Evolutionary conservation across 441 rosid species (phyloP), one percentile per base, ranked within the genome.

Genomic region (Arabidopsis lyrata): DNA sequence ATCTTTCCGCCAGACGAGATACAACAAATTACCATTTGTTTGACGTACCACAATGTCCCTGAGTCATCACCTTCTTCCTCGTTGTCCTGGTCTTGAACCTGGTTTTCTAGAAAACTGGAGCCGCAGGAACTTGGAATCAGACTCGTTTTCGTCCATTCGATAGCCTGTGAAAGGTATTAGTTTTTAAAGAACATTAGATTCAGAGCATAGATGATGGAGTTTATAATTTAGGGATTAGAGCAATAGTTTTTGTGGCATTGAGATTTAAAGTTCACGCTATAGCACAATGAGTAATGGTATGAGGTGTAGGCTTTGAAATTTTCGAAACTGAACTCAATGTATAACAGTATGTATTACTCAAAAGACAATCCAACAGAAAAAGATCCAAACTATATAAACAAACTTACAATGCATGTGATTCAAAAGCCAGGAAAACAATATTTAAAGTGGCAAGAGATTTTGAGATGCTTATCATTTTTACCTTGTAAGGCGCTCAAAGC

Each of bases 401-500:
- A 52, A 47, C 52, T 20, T 48, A 49, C 4, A 36, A 50, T 18
- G 16, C 14, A 54, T 15, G 29, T 66, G 39, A 31, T 16, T 39
- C 60, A 63, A 20, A 53, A 50, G 16, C 63, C 63, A 53, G 27
- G 50, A 59, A 38, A 48, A 32, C 10, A 6, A 12, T 4, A 50
- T 7, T 50, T 16, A 16, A 56, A 14, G 45, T 45, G 48, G 13
- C 20, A 57, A 66, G 71, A 56, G 27, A 47, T 18, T 16, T 42
- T 9, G 29, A n/a, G 42, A 75, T 54, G 68, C 41, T 62, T 44
- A 42, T 61, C 10, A 49, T 63, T 80, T 68, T 80, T 68, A 90
- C 98, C 96, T 90, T 92, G 96, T 85, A 92, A 87, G 41, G 97
- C 89, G 69, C 90, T 90, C 83, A 93, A 75, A 49, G 98, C 95